Conservation (phyloP, 805 yeast species). For the Citeromyces nyonsensis region DNA sequence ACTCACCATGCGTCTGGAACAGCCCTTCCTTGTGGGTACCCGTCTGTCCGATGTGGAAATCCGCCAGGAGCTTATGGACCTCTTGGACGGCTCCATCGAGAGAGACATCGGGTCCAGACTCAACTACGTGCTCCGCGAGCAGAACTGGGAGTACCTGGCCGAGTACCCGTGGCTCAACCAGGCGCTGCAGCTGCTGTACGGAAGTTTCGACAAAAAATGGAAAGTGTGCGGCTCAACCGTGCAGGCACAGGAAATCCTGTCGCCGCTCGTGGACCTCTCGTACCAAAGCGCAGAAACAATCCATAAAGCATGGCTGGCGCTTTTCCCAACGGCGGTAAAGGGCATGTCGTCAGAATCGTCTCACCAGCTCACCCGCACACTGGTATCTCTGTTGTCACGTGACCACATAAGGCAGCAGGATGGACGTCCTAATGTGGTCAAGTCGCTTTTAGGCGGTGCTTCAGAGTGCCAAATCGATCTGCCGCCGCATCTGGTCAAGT, state of each 20-base stretch:
- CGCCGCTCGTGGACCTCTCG: constrained; percentile 66
- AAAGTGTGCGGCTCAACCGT: constrained; percentile 11
- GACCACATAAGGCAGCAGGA: constrained; percentile 90
- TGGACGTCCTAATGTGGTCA: constrained; percentile 73
- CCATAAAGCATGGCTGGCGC: constrained; percentile 66
- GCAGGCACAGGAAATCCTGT: constrained; percentile 45
- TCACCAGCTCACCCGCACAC: constrained; percentile 68
- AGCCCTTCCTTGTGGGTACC: constrained; percentile 90
- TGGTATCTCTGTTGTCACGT: constrained; percentile 68
- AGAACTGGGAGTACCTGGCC: constrained; percentile 91
- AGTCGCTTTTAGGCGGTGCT: constrained; percentile 73
- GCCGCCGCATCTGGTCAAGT: constrained; percentile 90
- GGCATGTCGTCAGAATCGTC: constrained; percentile 69
- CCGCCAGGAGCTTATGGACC: constrained; percentile 64
- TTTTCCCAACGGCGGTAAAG: constrained; percentile 70
- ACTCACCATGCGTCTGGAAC: constrained; percentile 88
- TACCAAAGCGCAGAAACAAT: constrained; percentile 71
- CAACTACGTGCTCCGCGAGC: constrained; percentile 82
- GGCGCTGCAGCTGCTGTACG: constrained; percentile 75
- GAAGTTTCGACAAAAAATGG: constrained; percentile 28
- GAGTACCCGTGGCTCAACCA: constrained; percentile 94
- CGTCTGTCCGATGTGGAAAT: constrained; percentile 62
- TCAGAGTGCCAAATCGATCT: constrained; percentile 61
- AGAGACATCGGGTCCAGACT: constrained; percentile 64
- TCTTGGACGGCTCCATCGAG: constrained; percentile 67